These are phyloP conservation scores for Globisporangium sylvaticum DNA, from an alignment of 352 stramenopile genomes.

Conservation along the genomic window DNA sequence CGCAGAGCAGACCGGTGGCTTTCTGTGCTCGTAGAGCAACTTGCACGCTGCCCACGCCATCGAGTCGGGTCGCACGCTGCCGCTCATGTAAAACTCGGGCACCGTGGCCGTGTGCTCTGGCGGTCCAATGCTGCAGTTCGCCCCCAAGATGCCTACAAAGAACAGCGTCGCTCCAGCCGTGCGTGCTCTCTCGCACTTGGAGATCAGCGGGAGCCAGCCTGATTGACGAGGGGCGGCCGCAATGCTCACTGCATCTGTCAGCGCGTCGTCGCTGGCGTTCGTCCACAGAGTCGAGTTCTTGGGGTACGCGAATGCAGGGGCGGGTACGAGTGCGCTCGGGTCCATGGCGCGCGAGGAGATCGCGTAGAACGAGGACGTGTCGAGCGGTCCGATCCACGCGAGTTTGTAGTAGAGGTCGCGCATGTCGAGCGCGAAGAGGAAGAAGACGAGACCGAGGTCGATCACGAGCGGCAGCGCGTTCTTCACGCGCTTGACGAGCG, in stretches of 20 bases:
- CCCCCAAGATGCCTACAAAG: constrained; percentile 13
- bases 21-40: constrained; percentile 31
- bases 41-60: constrained; percentile 49
- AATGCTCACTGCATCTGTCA: constrained; percentile 1
- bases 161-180: constrained; percentile 2
- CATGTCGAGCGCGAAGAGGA: constrained; percentile 22
- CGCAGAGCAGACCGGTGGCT: constrained; percentile 38
- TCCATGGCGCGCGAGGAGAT: constrained; percentile 20
- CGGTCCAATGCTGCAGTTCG: constrained; percentile 5
- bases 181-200: neutral
- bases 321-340: constrained; percentile 1
- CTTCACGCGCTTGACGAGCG: neutral
- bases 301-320: neutral
- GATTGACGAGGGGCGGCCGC: neutral
- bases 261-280: neutral
- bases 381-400: constrained; percentile 42
- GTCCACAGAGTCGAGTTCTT: constrained; percentile 5
- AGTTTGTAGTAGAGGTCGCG: constrained; percentile 58
- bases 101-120: neutral
- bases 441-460: constrained; percentile 9
- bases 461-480: constrained; percentile 5
- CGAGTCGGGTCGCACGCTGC: constrained; percentile 36
- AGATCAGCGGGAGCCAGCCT: constrained; percentile 1
- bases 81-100: constrained; percentile 20
- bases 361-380: constrained; percentile 36